Base-by-base conservation (phyloP, 306 rosid genomes). In the Fagus sylvatica region DNA sequence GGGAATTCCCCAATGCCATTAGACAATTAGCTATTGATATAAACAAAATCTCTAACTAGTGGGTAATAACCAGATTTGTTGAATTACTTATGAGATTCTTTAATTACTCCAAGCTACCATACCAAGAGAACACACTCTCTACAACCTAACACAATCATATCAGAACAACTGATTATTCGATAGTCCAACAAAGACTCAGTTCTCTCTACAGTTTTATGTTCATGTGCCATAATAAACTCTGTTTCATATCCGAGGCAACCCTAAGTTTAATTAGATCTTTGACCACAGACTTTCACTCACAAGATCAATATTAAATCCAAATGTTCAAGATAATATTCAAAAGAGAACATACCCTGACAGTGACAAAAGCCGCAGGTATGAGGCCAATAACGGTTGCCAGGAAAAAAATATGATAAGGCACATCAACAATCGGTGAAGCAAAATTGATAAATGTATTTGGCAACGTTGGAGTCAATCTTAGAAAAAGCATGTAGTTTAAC, bases 361-460 rank as follows among this genome's bases (percentile, higher is more conserved):
- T 95, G 79, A 95, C 91, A 71, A 84, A 95, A 40, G 99, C 94
- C 48, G 98, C 98, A 8, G 99, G 99, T 70, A 95, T 90, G 70
- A 95, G 90, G 60, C 99, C 99, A 65, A 95, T 79, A 19, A 87
- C 78, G 49, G 99, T 95, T 76, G 82, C 98, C 6, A 93, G 37
- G 76, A 93, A 86, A 93, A 95, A 95, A 70, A 79, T 89, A 79
- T 83, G 97, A 83, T 93, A 95, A 17, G 99, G 99, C 76, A 95
- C 99, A 64, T 95, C 96, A 54, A 95, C 99, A 6, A 95, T 93
- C 12, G 99, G 99, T 17, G 99, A 95, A 16, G 99, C 99, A 42
- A 95, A 85, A 73, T 95, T 95, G 83, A 95, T 95, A 71, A 95
- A 95, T 2, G 97, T 95, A 80, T 95, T 95, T 12, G 99, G 99